Conservation (phyloP, 768 basidiomycete genomes). For the Mycena galericulata region DNA sequence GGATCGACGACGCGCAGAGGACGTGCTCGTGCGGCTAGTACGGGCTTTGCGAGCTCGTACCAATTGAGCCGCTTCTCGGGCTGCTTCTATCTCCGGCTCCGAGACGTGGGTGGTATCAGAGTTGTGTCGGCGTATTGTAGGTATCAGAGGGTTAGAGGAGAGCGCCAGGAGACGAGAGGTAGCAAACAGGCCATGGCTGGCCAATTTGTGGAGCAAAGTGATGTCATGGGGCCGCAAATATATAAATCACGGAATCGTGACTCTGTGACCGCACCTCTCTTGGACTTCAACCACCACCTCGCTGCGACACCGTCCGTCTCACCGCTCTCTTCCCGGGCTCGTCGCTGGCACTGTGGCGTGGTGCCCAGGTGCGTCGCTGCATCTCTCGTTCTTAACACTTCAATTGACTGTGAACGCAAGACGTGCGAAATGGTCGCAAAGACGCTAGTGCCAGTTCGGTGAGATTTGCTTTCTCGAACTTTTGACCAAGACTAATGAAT, state of each 20-base stretch:
- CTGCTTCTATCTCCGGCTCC: neutral
- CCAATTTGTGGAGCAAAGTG: neutral
- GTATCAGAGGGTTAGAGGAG: neutral
- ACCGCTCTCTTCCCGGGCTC: neutral
- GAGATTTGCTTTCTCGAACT: too few relatives aligned
- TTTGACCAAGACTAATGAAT: too few relatives aligned
- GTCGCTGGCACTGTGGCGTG: neutral
- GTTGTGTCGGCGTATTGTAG: neutral
- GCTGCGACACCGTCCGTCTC: neutral
- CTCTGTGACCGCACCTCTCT: neutral
- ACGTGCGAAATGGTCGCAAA: too few relatives aligned
- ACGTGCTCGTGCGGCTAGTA: neutral
- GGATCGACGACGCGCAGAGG: neutral
- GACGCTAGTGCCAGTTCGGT: too few relatives aligned
- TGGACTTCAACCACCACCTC: neutral
- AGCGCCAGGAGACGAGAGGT: neutral
- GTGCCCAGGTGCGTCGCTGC: too few relatives aligned
- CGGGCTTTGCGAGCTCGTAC: neutral
- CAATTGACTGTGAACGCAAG: too few relatives aligned
- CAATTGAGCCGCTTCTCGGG: neutral
- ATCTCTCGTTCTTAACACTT: too few relatives aligned
- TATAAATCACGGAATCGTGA: neutral
- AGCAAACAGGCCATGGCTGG: neutral
- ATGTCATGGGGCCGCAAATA: neutral
- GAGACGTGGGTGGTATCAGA: slow-evolving; percentile 14